A percentile compares a stretch with the other conserved stretches of the same genome.
Conservation (phyloP, 2,329 filamentous ascomycete genomes). For the Acrodontium crateriforme region DNA sequence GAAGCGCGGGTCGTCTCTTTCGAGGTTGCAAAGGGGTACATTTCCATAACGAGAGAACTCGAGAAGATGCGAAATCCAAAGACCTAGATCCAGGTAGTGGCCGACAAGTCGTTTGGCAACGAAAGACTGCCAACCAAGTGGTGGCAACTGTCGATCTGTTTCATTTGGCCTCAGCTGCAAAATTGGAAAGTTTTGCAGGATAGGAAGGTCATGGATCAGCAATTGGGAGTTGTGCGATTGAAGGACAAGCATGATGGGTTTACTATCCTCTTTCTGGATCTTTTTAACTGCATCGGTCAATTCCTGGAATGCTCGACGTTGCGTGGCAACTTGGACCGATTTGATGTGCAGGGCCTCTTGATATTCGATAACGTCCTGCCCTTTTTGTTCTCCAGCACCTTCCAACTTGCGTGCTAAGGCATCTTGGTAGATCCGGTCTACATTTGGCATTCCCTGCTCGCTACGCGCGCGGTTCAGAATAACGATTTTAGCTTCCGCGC, state of each 20-base stretch:
- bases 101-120: conserved; percentile 73
- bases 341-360: conserved; percentile 78
- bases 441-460: conserved; percentile 73
- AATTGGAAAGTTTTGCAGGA: conserved; percentile 71
- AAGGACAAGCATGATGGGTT: conserved; percentile 71
- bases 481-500: conserved; percentile 68
- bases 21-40: conserved; percentile 87
- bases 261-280: conserved; percentile 70
- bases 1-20: conserved; percentile 85
- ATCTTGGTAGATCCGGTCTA: conserved; percentile 77
- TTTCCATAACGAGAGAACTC: conserved; percentile 85
- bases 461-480: conserved; percentile 77
- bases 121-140: conserved; percentile 85
- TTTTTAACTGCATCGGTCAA: conserved; percentile 80
- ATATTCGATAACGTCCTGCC: conserved; percentile 74
- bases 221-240: conserved; percentile 77
- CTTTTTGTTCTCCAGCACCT: conserved; percentile 54
- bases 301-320: conserved; percentile 77
- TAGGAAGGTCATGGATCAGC: conserved; percentile 71
- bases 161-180: conserved; percentile 69
- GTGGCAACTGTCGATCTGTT: conserved; percentile 74
- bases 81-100: conserved; percentile 83
- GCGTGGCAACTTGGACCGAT: conserved; percentile 74
- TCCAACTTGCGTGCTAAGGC: conserved; percentile 51
- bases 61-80: conserved; percentile 80